A percentile compares a stretch with the other conserved stretches of the same genome.
Conservation (phyloP, 1,284 basidiomycete species). For the Pisolithus thermaeus region DNA sequence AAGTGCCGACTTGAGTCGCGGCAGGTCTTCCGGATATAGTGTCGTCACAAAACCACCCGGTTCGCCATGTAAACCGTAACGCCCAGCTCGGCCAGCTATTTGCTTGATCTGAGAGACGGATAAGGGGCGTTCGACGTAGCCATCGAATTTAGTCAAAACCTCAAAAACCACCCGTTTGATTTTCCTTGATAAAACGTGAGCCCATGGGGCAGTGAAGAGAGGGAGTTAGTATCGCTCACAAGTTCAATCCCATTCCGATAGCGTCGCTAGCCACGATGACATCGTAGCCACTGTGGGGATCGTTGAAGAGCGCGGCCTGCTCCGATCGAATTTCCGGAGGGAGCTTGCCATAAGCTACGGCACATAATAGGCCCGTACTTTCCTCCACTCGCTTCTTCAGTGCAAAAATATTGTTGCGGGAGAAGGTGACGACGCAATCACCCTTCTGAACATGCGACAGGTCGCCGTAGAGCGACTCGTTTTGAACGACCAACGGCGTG, state of each 20-base stretch:
- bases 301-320: constrained; percentile 77
- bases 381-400: constrained; percentile 73
- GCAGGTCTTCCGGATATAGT: constrained; percentile 61
- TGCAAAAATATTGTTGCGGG: constrained; percentile 70
- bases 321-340: constrained; percentile 71
- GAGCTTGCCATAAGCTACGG: constrained; percentile 69
- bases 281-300: constrained; percentile 56
- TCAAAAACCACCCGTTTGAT: constrained; percentile 91
- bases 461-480: constrained; percentile 61
- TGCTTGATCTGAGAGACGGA: constrained; percentile 88
- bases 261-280: constrained; percentile 80
- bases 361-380: constrained; percentile 56
- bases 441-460: constrained; percentile 66
- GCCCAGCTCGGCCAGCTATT: constrained; percentile 93
- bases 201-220: neutral
- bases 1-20: constrained; percentile 47
- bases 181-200: constrained; percentile 48
- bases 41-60: constrained; percentile 73
- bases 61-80: constrained; percentile 70
- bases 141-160: constrained; percentile 70
- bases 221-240: constrained; percentile 41
- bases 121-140: constrained; percentile 47
- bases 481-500: constrained; percentile 74
- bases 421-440: constrained; percentile 91
- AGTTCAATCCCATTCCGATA: constrained; percentile 80